Percentiles rank a stretch among this genome's conserved stretches.
phyloP scores from a whole-genome alignment of 202 grass and related monocot species.

The Brachypodium distachyon region DNA sequence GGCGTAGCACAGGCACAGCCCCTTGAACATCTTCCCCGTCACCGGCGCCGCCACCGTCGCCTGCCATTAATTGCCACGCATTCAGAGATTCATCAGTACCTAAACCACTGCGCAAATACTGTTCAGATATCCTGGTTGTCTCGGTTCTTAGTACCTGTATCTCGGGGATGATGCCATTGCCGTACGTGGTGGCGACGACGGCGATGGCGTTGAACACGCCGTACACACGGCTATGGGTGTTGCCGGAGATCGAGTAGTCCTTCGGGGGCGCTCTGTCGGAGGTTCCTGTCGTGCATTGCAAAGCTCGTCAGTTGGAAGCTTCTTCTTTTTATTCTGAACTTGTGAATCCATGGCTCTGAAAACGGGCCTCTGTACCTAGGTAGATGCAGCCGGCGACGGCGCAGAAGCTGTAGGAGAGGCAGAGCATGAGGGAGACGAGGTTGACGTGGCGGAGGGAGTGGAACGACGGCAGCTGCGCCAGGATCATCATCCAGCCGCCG shows the following conservation, averaged over 20 bases:
- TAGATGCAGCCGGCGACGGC: conserved; percentile 76
- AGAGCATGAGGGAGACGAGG: conserved; percentile 64
- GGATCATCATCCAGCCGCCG: conserved; percentile 50
- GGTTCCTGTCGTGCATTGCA: conserved; percentile 29
- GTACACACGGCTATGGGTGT: conserved; percentile 35
- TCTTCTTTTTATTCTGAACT: background rate
- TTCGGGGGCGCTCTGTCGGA: conserved; percentile 28
- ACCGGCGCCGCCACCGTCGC: conserved; percentile 74
- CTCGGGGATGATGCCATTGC: conserved; percentile 86
- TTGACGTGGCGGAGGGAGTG: conserved; percentile 83
- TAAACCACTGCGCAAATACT: too few species aligned
- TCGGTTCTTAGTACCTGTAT: conserved; percentile 50
- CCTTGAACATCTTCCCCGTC: conserved; percentile 95
- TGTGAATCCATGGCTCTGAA: too few species aligned
- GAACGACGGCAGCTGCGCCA: conserved; percentile 83
- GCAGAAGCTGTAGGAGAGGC: conserved; percentile 67
- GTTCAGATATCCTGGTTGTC: background rate
- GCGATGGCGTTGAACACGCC: conserved; percentile 75
- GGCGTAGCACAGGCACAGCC: conserved; percentile 62
- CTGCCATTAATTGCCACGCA: too few species aligned
- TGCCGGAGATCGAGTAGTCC: conserved; percentile 56
- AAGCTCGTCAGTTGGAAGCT: background rate
- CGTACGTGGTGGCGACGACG: conserved; percentile 79
- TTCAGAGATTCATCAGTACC: too few species aligned
- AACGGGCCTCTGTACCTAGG: too few species aligned